Evolutionary conservation across 2,329 filamentous ascomycete genomes (phyloP).

Genomic region (Nemania sp.): DNA sequence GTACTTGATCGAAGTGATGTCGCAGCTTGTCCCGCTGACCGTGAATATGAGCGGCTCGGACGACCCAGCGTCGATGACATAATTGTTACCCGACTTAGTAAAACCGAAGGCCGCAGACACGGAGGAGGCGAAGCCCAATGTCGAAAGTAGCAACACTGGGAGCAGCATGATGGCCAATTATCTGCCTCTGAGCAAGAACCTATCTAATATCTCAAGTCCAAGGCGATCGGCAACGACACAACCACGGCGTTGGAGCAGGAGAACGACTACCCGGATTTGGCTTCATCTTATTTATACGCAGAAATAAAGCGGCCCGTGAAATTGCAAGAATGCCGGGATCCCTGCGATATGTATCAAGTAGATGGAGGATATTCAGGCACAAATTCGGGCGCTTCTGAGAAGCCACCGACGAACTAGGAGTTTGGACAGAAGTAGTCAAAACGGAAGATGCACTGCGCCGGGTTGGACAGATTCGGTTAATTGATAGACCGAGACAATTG

Average conservation of each 20-base stretch:
- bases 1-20: constrained; percentile 73
- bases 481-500: not conserved
- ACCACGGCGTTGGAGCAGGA: constrained; percentile 2
- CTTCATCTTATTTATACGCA: constrained; percentile 21
- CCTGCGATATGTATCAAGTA: constrained; percentile 19
- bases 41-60: constrained; percentile 63
- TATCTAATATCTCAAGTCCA: not conserved
- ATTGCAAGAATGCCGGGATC: not conserved
- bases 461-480: not conserved
- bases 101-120: constrained; percentile 51
- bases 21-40: constrained; percentile 66
- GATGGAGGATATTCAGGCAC: constrained; percentile 30
- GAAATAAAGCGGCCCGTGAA: not conserved
- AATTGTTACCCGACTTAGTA: constrained; percentile 51
- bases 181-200: not conserved
- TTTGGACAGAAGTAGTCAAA: constrained; percentile 15
- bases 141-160: constrained; percentile 42
- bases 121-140: constrained; percentile 45
- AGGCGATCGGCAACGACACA: constrained; percentile 7
- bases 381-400: not conserved
- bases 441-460: constrained; percentile 16
- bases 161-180: constrained; percentile 42
- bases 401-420: not conserved
- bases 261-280: constrained; percentile 15
- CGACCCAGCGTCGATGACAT: constrained; percentile 56